phyloP scores from a whole-genome alignment of 306 rosid genomes.

The Lupinus albus region DNA sequence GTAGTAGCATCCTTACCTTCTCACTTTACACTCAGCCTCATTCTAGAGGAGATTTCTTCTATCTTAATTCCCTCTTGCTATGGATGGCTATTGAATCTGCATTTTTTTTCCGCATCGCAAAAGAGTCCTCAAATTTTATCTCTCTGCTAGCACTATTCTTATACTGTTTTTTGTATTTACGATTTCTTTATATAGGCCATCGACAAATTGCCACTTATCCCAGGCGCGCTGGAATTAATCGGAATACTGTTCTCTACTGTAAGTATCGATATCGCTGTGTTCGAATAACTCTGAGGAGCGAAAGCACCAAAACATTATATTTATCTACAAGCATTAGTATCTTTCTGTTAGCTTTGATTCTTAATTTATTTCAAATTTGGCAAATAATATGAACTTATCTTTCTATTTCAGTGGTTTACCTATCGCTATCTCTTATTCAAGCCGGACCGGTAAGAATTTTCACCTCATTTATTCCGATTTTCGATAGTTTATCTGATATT shows the following conservation, averaged over 20 bases:
- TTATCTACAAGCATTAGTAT: neutral
- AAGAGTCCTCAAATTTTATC: neutral
- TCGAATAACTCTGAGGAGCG: neutral
- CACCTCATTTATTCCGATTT: conserved; percentile 11
- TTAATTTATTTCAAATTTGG: conserved; percentile 2
- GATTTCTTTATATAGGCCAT: conserved; percentile 57
- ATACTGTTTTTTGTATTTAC: conserved; percentile 30
- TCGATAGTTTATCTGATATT: conserved; percentile 7
- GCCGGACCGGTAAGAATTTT: conserved; percentile 73
- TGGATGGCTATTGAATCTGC: conserved; percentile 1
- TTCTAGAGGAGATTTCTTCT: neutral
- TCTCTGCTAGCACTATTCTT: conserved; percentile 13
- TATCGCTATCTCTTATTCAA: conserved; percentile 95
- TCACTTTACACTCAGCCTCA: too few species aligned
- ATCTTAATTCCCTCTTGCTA: neutral
- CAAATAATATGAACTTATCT: conserved; percentile 41
- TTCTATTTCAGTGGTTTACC: conserved; percentile 81
- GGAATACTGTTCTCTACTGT: conserved; percentile 78
- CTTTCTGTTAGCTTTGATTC: conserved; percentile 6
- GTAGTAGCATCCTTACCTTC: too few species aligned
- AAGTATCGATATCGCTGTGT: conserved; percentile 37
- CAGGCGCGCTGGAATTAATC: conserved; percentile 65
- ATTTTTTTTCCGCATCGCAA: neutral
- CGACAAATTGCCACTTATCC: conserved; percentile 77
- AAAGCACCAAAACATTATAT: neutral